Conservation (phyloP, 176 grass and related monocot species). For the Miscanthus lutarioriparius region DNA sequence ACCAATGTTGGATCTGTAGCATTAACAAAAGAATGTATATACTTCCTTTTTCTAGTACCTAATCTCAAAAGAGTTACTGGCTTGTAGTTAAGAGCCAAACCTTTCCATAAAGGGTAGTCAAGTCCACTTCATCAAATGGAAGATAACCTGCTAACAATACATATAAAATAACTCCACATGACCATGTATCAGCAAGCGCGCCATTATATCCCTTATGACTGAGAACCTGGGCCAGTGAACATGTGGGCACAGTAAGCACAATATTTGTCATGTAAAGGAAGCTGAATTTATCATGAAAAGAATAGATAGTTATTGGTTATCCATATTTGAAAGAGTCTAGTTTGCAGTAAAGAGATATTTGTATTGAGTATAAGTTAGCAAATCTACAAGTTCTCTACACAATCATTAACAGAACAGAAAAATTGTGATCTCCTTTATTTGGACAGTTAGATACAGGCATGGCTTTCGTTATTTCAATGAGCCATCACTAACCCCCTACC, state of each 20-base stretch:
- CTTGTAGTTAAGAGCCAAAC: slow-evolving; percentile 42
- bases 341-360: neutral
- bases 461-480: slow-evolving; percentile 9
- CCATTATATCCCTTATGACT: slow-evolving; percentile 97
- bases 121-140: slow-evolving; percentile 98
- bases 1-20: neutral
- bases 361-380: neutral
- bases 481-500: neutral
- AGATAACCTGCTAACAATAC: slow-evolving; percentile 95
- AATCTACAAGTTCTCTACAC: slow-evolving; percentile 5
- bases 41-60: neutral
- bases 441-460: neutral
- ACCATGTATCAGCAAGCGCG: slow-evolving; percentile 96
- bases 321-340: neutral
- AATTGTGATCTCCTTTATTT: neutral
- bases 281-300: slow-evolving; percentile 22
- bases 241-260: slow-evolving; percentile 1
- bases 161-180: slow-evolving; percentile 96
- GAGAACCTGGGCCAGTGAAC: slow-evolving; percentile 64
- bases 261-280: slow-evolving; percentile 17
- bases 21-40: neutral
- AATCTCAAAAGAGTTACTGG: neutral
- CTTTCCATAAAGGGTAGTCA: slow-evolving; percentile 96
- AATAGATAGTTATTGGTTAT: slow-evolving; percentile 8
- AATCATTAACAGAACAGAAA: neutral